These are phyloP conservation scores for Salix dunnii DNA, from an alignment of 345 rosid species.

Conservation along the genomic window DNA sequence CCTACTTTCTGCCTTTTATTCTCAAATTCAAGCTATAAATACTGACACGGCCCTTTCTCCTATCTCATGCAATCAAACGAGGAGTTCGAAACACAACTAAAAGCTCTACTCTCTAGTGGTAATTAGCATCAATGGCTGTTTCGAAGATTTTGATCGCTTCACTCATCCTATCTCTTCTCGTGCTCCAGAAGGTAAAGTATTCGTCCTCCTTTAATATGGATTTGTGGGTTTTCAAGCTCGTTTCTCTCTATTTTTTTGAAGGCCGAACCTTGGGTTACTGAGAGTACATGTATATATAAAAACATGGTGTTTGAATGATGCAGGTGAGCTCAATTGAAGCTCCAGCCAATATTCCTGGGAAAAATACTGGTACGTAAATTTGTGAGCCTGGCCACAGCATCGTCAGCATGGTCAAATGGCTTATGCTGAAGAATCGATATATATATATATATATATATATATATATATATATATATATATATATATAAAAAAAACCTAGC, in stretches of 20 bases:
- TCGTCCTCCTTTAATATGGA: not conserved
- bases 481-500: too few relatives aligned
- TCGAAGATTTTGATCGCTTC: conserved; percentile 16
- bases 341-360: not conserved
- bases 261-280: not conserved
- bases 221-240: not conserved
- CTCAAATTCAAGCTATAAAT: conserved; percentile 18
- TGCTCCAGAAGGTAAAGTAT: not conserved
- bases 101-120: not conserved
- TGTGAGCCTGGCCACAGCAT: not conserved
- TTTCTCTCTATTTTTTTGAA: not conserved
- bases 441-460: too few relatives aligned
- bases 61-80: not conserved
- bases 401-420: not conserved
- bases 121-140: conserved; percentile 33
- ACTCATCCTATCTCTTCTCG: not conserved
- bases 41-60: not conserved
- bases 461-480: too few relatives aligned
- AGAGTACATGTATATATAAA: not conserved
- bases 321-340: not conserved
- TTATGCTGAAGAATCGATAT: too few relatives aligned
- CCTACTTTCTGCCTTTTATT: not conserved
- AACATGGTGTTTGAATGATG: not conserved
- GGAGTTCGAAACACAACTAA: not conserved
- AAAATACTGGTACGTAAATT: not conserved